Conservation (phyloP, 331 rosid species). For the Ulmus americana region DNA sequence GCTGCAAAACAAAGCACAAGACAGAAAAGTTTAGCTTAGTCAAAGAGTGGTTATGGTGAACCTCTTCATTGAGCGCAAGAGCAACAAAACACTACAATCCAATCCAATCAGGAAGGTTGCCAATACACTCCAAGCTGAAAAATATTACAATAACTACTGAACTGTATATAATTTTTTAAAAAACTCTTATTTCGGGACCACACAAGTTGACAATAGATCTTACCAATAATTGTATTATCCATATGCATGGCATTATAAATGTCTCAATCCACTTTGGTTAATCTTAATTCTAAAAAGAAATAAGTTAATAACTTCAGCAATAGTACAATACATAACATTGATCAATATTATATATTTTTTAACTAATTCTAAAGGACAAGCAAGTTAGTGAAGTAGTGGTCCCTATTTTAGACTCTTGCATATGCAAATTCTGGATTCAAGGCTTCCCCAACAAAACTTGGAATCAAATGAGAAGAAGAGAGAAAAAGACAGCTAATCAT, state of each 20-base stretch:
- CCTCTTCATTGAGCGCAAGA: constrained; percentile 21
- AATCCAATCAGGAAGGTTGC: constrained; percentile 16
- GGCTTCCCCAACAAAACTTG: constrained; percentile 30
- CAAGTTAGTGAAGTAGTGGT: constrained; percentile 48
- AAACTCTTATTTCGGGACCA: constrained; percentile 42
- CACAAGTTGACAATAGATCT: constrained; percentile 17
- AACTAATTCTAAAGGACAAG: constrained; percentile 31
- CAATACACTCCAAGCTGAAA: constrained; percentile 25
- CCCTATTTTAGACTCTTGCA: constrained; percentile 40
- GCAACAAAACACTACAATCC: constrained; percentile 24
- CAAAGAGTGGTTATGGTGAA: constrained; percentile 20
- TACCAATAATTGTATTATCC: constrained; percentile 16
- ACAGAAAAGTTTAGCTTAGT: constrained; percentile 15
- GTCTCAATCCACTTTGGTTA: constrained; percentile 10
- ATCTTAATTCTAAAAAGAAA: constrained; percentile 22
- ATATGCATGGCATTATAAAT: constrained; percentile 22
- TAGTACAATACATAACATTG: constrained; percentile 24
- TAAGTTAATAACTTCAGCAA: constrained; percentile 23
- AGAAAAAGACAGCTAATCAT: constrained; percentile 28
- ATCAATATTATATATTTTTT: constrained; percentile 22
- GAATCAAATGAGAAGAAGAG: constrained; percentile 29
- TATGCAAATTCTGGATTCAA: constrained; percentile 36
- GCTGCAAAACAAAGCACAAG: constrained; percentile 51
- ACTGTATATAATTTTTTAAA: neutral
- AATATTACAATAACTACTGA: neutral